These are phyloP conservation scores for Kazachstania viticola DNA, from an alignment of 805 yeast species.

Conservation along the genomic window DNA sequence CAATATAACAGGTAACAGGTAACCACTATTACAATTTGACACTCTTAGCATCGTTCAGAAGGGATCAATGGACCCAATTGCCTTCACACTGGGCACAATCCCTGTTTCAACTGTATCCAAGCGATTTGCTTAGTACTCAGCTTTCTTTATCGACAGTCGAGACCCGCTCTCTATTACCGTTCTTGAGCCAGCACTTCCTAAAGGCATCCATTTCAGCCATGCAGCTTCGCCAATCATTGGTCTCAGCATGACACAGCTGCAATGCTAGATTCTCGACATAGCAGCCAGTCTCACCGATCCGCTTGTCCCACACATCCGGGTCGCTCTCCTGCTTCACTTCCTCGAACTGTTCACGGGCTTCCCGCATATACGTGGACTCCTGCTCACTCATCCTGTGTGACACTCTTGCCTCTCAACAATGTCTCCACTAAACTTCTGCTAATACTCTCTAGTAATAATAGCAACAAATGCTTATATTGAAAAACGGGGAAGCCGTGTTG, in stretches of 20 bases:
- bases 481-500: too few species aligned
- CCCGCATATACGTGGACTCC: slow-evolving; percentile 19
- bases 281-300: slow-evolving; percentile 70
- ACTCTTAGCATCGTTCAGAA: too few species aligned
- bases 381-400: background rate
- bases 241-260: slow-evolving; percentile 71
- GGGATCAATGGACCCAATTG: too few species aligned
- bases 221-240: slow-evolving; percentile 72
- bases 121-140: too few species aligned
- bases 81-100: too few species aligned
- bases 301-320: slow-evolving; percentile 60
- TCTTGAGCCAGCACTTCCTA: slow-evolving; percentile 48
- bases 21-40: too few species aligned
- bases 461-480: too few species aligned
- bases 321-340: slow-evolving; percentile 40
- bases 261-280: slow-evolving; percentile 55
- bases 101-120: too few species aligned
- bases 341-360: slow-evolving; percentile 22
- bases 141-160: slow-evolving; percentile 18
- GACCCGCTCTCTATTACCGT: slow-evolving; percentile 42
- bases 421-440: too few species aligned
- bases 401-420: background rate
- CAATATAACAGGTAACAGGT: too few species aligned
- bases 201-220: slow-evolving; percentile 53
- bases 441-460: too few species aligned